These are phyloP conservation scores for Metarhizium anisopliae DNA, from an alignment of 2,329 filamentous ascomycete genomes.

Conservation along the genomic window DNA sequence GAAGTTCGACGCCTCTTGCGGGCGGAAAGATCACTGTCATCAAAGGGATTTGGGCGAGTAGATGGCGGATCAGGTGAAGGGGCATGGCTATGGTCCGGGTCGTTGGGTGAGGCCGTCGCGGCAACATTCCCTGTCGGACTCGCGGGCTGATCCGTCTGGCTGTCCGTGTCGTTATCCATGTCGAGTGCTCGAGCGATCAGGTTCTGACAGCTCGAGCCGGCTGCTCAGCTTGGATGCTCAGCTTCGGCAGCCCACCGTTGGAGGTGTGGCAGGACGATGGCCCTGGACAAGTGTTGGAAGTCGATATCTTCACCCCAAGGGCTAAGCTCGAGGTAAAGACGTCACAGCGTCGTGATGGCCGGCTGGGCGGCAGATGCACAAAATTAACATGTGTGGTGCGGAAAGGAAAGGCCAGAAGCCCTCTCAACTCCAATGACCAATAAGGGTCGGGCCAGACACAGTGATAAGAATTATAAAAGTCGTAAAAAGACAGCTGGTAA, in stretches of 20 bases:
- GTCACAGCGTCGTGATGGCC: slow-evolving; percentile 44
- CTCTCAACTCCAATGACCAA: not conserved
- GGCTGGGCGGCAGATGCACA: slow-evolving; percentile 42
- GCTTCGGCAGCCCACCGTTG: not conserved
- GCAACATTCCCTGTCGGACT: slow-evolving; percentile 40
- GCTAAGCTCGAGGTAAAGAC: slow-evolving; percentile 31
- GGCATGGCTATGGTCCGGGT: not conserved
- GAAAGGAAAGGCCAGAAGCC: slow-evolving; percentile 10
- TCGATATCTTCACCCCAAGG: slow-evolving; percentile 6
- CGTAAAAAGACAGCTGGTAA: not conserved
- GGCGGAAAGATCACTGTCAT: slow-evolving; percentile 46
- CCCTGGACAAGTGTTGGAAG: not conserved
- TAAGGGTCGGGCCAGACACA: not conserved
- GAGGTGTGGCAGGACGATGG: not conserved
- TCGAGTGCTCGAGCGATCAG: not conserved
- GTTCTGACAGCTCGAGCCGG: not conserved
- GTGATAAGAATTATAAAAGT: not conserved
- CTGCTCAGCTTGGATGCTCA: not conserved
- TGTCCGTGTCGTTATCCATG: slow-evolving; percentile 5
- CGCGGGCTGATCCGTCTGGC: slow-evolving; percentile 45
- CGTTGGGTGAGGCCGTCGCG: slow-evolving; percentile 36
- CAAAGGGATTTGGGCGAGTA: slow-evolving; percentile 55
- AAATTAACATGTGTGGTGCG: slow-evolving; percentile 48
- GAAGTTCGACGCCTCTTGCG: slow-evolving; percentile 57
- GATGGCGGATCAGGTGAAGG: slow-evolving; percentile 52